Conservation (phyloP, 1,284 basidiomycete species). For the Boletus subluridellus region DNA sequence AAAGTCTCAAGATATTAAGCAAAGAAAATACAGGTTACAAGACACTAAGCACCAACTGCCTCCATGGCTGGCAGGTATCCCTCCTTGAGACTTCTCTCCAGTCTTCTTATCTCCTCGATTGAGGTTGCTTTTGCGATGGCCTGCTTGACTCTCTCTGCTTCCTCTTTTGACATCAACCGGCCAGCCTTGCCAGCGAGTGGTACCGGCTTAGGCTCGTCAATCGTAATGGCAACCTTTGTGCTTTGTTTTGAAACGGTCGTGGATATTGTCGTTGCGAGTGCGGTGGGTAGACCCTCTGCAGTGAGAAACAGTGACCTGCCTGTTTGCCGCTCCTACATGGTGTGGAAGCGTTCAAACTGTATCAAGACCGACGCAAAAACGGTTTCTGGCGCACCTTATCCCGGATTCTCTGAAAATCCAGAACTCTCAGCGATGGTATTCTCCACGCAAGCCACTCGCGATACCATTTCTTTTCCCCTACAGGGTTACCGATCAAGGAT, state of each 20-base stretch:
- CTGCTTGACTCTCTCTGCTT: slow-evolving; percentile 84
- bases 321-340: slow-evolving; percentile 66
- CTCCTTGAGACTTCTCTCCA: slow-evolving; percentile 86
- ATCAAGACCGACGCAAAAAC: slow-evolving; percentile 19
- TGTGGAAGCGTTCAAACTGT: slow-evolving; percentile 29
- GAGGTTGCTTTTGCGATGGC: slow-evolving; percentile 90
- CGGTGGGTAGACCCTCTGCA: slow-evolving; percentile 69
- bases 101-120: slow-evolving; percentile 83
- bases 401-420: slow-evolving; percentile 96
- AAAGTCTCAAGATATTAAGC: slow-evolving; percentile 15
- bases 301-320: slow-evolving; percentile 77
- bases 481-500: slow-evolving; percentile 86
- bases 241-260: slow-evolving; percentile 66
- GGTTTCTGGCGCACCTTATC: slow-evolving; percentile 74
- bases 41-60: slow-evolving; percentile 62
- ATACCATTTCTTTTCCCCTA: slow-evolving; percentile 93
- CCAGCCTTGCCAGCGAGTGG: slow-evolving; percentile 64
- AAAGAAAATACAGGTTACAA: slow-evolving; percentile 28
- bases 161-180: slow-evolving; percentile 87
- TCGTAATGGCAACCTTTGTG: slow-evolving; percentile 55
- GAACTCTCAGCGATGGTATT: slow-evolving; percentile 81
- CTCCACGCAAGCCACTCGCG: slow-evolving; percentile 90
- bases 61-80: slow-evolving; percentile 79
- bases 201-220: slow-evolving; percentile 69
- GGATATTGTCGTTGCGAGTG: slow-evolving; percentile 76